Base-by-base conservation (phyloP, 2,329 filamentous ascomycete genomes). In the Metarhizium robertsii region DNA sequence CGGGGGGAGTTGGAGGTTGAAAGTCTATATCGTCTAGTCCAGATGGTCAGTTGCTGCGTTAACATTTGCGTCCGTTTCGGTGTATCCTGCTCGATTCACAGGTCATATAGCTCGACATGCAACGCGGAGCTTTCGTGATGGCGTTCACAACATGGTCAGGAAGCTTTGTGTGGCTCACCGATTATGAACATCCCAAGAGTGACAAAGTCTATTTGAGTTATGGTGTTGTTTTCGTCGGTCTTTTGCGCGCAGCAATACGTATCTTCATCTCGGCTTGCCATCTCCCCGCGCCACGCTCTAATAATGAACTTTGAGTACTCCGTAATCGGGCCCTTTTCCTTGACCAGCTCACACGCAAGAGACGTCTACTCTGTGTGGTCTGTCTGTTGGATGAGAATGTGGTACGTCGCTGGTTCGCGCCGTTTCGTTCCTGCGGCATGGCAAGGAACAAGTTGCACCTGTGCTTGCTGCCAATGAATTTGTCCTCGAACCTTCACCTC, bases 21-120 rank as follows among this genome's bases (percentile, higher is more conserved):
- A 90, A 95, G 64, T 96, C 88, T 64, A 97, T 97, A 58, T 96
- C 90, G 75, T 97, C 92, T 92, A 73, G 52, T 50, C 25, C 25
- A 25, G 38, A 45, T 38, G n/a, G 42, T 45, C 42, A 45, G 42
- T 11, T 20, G 18, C 42, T 25, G 18, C 42, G 20, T 10, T 34
- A 14, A 25, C 16, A 36, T 14, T n/a, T 25, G 16, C 42, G 36
- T 14, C 36, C 34, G 6, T 16, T 29, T 20, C 4, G 6, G 30
- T 45, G 20, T 13, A 3, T 36, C 11, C 16, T 8, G 29, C 45
- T 40, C 6, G 42, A 11, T 18, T 43, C 16, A 16, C 40, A 49
- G 11, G 30, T 4, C 6, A 6, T 30, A n/a, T 18, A 32, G 11
- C n/a, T 10, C 29, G 50, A 48, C 20, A 6, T n/a, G 18, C 30